Percentiles rank a stretch among this genome's conserved stretches.
These are phyloP conservation scores for Castanea mollissima DNA, from an alignment of 306 rosid species.

Conservation along the genomic window DNA sequence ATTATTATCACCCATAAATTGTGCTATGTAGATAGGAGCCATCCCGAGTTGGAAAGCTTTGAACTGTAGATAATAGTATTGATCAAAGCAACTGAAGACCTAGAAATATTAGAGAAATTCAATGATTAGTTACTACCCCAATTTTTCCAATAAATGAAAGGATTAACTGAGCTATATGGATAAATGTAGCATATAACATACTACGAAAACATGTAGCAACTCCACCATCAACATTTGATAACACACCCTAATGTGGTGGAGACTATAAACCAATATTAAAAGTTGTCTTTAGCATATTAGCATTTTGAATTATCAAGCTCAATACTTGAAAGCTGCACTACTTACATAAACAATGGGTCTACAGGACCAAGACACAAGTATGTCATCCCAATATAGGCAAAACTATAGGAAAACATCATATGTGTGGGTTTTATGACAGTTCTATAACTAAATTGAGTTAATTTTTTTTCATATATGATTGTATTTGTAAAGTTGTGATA, in stretches of 20 bases:
- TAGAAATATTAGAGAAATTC: conserved; percentile 24
- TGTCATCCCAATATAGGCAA: background rate
- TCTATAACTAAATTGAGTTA: background rate
- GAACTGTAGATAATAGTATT: conserved; percentile 83
- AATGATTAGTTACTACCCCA: conserved; percentile 9
- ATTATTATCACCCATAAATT: conserved; percentile 85
- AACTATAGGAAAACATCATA: background rate
- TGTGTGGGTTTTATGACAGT: background rate
- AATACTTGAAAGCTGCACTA: background rate
- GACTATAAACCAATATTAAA: background rate
- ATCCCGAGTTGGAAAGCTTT: conserved; percentile 89
- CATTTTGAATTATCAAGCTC: background rate
- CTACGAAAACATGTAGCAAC: background rate
- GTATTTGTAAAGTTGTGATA: background rate
- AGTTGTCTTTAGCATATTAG: background rate
- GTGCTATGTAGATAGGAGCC: conserved; percentile 90
- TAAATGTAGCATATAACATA: background rate
- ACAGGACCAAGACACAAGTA: background rate
- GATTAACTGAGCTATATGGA: background rate
- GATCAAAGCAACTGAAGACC: conserved; percentile 95
- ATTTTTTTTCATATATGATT: background rate
- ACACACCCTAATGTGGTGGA: background rate
- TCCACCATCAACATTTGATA: background rate
- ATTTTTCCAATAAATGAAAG: background rate
- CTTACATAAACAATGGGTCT: background rate